Evolutionary conservation across 805 yeast species (phyloP), one percentile per base, ranked within the genome.

Genomic region (Kuraishia floccosa): DNA sequence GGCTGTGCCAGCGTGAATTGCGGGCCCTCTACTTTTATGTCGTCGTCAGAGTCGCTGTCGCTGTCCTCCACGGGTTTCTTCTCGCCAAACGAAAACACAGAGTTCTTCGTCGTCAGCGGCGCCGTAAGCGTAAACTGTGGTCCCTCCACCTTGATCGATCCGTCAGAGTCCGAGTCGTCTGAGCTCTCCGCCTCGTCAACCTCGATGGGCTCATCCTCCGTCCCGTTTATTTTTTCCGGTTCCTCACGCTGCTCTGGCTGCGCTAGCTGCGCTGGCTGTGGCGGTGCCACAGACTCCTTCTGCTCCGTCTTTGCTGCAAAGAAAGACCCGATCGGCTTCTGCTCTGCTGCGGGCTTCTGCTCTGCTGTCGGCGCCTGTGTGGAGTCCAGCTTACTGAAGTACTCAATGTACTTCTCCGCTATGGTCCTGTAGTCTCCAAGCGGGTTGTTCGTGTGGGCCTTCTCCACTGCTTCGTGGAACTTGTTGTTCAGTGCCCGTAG

Each of bases 11-110:
- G 39, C 6, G 63, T 65, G 48, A 83, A 83, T 10, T 62, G 53
- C 14, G 94, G 93, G 1, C 93, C 93, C 50, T 81, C 71, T 18
- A 79, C 67, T 46, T 75, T 77, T 17, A 76, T 52, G 23, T 74
- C 81, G 14, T 74, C 73, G 21, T 74, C 82, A 1, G 71, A 62
- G 27, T 70, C 76, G 4, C 65, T 53, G 7, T 31, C 43, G 11
- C 37, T 49, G 6, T 43, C 36, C 25, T 49, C 54, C 13, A 47
- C 47, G 17, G 50, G 49, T 4, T 58, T 55, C 15, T 41, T 54
- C 16, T 43, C 35, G 12, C 60, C 61, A 35, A 72, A 63, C 18
- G 62, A 57, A 48, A 72, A 72, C 5, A 66, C 69, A n/a, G 73
- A 60, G 34, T 63, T 58, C 3, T 59, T 58, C 2, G 70, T 60